Conservation (phyloP, 2,329 filamentous ascomycete species). For the Clonostachys rhizophaga region DNA sequence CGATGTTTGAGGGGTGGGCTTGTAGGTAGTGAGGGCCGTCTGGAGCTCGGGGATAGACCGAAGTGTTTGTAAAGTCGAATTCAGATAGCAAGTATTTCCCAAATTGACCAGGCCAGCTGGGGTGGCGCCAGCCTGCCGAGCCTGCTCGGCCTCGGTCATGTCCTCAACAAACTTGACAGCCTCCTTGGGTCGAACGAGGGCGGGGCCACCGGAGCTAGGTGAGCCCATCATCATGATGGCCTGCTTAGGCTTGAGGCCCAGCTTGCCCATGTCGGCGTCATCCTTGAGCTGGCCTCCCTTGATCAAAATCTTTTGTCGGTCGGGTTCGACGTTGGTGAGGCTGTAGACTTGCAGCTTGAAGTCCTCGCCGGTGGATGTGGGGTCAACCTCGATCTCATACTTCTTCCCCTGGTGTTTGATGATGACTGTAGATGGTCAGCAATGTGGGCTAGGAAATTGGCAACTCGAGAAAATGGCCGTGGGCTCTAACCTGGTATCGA, state of each 20-base stretch:
- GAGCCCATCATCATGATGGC: conserved; percentile 96
- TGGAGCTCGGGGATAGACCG: conserved; percentile 88
- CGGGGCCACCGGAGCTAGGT: conserved; percentile 60
- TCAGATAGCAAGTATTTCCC: conserved; percentile 98
- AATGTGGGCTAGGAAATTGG: neutral
- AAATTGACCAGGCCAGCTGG: conserved; percentile 88
- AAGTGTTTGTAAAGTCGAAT: conserved; percentile 92
- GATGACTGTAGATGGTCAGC: conserved; percentile 55
- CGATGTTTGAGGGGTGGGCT: conserved; percentile 15
- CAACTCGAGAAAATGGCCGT: too few relatives aligned
- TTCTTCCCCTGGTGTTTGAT: conserved; percentile 96
- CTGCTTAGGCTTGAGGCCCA: conserved; percentile 82
- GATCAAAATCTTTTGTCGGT: conserved; percentile 91
- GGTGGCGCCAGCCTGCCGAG: conserved; percentile 75
- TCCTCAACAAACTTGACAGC: conserved; percentile 89
- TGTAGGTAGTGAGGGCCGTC: conserved; percentile 63
- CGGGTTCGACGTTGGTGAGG: conserved; percentile 90
- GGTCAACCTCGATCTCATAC: conserved; percentile 89
- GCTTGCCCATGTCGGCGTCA: conserved; percentile 79
- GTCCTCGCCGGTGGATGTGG: conserved; percentile 77
- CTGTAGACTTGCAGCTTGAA: conserved; percentile 97
- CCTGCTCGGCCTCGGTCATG: conserved; percentile 92
- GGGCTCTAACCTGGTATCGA: conserved; percentile 44
- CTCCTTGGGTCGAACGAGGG: conserved; percentile 70
- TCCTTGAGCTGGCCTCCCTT: conserved; percentile 95